Percentiles rank a stretch among this genome's conserved stretches.
Evolutionary conservation across 1,139 yeast species (phyloP).

Genomic region (Nematodospora anomalae): DNA sequence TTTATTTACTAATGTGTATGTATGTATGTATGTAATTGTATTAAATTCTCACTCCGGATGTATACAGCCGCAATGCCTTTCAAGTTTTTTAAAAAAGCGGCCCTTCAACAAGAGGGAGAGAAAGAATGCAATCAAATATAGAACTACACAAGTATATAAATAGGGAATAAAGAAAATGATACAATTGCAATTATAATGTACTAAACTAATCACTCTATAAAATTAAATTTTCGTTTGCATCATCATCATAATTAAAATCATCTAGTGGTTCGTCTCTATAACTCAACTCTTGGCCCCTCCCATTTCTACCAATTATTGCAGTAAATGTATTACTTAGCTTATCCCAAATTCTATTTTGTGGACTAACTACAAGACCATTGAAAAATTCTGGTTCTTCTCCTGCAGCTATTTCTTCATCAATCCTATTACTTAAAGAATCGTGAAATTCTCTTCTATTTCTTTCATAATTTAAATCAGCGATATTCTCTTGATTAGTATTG

Average conservation of each 20-base stretch:
- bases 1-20: too few species aligned
- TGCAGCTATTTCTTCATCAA: slow-evolving; percentile 15
- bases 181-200: too few species aligned
- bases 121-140: too few species aligned
- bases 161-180: too few species aligned
- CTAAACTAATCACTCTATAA: slow-evolving; percentile 9
- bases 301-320: slow-evolving; percentile 10
- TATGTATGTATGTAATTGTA: too few species aligned
- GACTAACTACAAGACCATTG: slow-evolving; percentile 10
- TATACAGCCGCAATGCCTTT: neutral
- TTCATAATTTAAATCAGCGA: slow-evolving; percentile 34
- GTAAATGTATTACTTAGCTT: slow-evolving; percentile 24
- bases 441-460: slow-evolving; percentile 30
- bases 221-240: slow-evolving; percentile 20
- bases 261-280: slow-evolving; percentile 30
- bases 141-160: too few species aligned
- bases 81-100: neutral
- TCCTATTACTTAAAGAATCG: slow-evolving; percentile 19
- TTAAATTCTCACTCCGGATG: slow-evolving; percentile 1
- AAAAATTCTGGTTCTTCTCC: slow-evolving; percentile 9
- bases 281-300: neutral
- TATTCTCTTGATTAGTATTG: slow-evolving; percentile 2
- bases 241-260: slow-evolving; percentile 32
- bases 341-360: slow-evolving; percentile 19
- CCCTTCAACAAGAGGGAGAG: too few species aligned